Evolutionary conservation across 495 filamentous ascomycete genomes (phyloP).

Genomic region (Xylaria intraflava): DNA sequence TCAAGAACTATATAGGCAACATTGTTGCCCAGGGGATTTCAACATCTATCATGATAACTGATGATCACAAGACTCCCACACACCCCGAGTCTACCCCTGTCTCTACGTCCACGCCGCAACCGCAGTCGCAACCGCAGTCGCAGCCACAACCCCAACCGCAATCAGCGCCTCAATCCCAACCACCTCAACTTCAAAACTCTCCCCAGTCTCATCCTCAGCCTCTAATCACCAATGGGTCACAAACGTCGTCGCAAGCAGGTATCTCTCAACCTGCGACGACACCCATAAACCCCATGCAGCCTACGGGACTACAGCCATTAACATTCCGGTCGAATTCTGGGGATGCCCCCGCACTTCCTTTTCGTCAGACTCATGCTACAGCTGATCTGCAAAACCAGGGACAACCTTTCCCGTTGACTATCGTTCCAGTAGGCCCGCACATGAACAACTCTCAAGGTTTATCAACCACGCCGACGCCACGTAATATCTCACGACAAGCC

Average conservation of each 20-base stretch:
- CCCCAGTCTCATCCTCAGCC: constrained; percentile 22
- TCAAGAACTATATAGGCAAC: constrained; percentile 69
- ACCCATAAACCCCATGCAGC: background rate
- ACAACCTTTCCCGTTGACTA: constrained; percentile 15
- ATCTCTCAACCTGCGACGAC: constrained; percentile 8
- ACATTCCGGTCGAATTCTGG: background rate
- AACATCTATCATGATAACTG: constrained; percentile 85
- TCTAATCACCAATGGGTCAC: constrained; percentile 12
- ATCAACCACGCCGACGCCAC: constrained; percentile 50
- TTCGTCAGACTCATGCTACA: constrained; percentile 6
- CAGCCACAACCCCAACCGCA: background rate
- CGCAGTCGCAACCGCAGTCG: constrained; percentile 10
- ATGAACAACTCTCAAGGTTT: constrained; percentile 31
- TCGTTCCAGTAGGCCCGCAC: background rate
- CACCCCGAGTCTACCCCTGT: constrained; percentile 17
- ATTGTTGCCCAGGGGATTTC: constrained; percentile 80
- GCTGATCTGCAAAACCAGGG: constrained; percentile 16
- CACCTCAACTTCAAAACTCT: constrained; percentile 10
- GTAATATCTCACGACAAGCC: constrained; percentile 62
- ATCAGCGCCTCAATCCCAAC: constrained; percentile 3
- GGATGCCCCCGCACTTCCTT: constrained; percentile 1
- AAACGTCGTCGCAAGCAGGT: constrained; percentile 10
- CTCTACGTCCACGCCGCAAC: constrained; percentile 16
- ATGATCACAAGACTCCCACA: constrained; percentile 86
- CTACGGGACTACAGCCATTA: background rate